phyloP scores from a whole-genome alignment of 352 stramenopile genomes.

The Phytophthora crassamura region DNA sequence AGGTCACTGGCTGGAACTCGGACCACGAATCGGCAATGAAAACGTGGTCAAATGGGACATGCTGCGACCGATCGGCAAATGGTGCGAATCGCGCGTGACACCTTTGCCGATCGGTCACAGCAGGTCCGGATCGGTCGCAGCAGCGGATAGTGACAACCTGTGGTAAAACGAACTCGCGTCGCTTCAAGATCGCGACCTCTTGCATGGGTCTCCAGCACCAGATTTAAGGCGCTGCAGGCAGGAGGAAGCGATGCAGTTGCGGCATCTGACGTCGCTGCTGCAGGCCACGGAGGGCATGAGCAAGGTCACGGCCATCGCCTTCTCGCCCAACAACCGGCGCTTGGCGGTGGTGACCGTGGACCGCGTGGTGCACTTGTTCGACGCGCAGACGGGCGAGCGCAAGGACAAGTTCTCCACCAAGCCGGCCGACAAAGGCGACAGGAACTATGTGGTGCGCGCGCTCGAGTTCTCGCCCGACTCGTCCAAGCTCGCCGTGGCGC shows the following conservation, averaged over 20 bases:
- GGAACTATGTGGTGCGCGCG: constrained; percentile 94
- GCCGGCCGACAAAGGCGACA: constrained; percentile 93
- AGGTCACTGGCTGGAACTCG: too few species aligned
- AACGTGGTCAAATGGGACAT: too few species aligned
- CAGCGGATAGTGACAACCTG: too few species aligned
- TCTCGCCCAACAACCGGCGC: constrained; percentile 93
- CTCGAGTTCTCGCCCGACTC: constrained; percentile 94
- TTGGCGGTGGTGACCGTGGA: constrained; percentile 94
- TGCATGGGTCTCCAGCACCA: not conserved
- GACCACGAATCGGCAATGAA: too few species aligned
- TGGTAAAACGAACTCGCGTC: constrained; percentile 17
- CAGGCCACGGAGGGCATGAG: constrained; percentile 90
- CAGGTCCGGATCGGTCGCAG: too few species aligned
- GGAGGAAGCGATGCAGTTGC: constrained; percentile 86
- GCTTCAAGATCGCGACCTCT: constrained; percentile 43
- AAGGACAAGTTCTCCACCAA: constrained; percentile 97
- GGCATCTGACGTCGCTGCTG: constrained; percentile 92
- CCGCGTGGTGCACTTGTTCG: constrained; percentile 93
- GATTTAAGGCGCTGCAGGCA: not conserved
- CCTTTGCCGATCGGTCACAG: too few species aligned
- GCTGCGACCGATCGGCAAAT: too few species aligned
- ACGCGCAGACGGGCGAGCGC: constrained; percentile 91
- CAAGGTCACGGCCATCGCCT: constrained; percentile 93
- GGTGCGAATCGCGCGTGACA: too few species aligned
- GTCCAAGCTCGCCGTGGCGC: constrained; percentile 94